Base-by-base conservation (phyloP, 805 yeast genomes). In the Myxozyma vanderwaltii region DNA sequence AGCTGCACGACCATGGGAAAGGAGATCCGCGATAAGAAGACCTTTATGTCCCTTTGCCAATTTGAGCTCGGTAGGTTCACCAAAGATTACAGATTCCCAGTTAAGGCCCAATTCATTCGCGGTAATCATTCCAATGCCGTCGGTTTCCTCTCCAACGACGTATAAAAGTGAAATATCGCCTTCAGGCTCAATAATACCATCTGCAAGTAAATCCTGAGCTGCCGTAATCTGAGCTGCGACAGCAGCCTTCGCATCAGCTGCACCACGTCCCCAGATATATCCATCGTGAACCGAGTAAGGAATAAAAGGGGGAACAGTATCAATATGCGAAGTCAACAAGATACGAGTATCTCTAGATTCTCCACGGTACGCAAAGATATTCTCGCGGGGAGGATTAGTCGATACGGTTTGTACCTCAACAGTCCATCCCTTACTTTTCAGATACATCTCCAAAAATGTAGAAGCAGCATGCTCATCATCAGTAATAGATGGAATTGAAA, bases 51-150 rank as follows among this genome's bases (percentile, higher is more conserved):
- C 91, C 4, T 80, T 81, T 13, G 87, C 89, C 21, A 86, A 74
- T 66, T 82, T 84, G 68, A 80, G 75, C 64, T 85, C 89, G 0
- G 91, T 86, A 10, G 91, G 91, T 70, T 86, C 91, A 12, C 91
- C 91, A 72, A 86, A 86, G 31, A 86, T 77, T 15, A 80, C 90
- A 8, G 81, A 65, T 10, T 81, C 81, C 88, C 88, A 86, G 7
- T 71, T 68, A 21, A 66, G 62, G 21, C 77, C 75, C 27, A 81
- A 69, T 1, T 70, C 68, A 63, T 76, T 71, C 2, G 82, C 86
- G 15, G 68, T 57, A 29, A 51, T 66, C 88, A 86, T 86, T 13
- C 91, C 91, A 24, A 72, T 71, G 23, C 90, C 91, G 40, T 79
- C 80, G n/a, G 76, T 74, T 68, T 86, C 91, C 70, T 86, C 91